Conservation (phyloP, 2,329 filamentous ascomycete genomes). For the Fusarium floridanum region DNA sequence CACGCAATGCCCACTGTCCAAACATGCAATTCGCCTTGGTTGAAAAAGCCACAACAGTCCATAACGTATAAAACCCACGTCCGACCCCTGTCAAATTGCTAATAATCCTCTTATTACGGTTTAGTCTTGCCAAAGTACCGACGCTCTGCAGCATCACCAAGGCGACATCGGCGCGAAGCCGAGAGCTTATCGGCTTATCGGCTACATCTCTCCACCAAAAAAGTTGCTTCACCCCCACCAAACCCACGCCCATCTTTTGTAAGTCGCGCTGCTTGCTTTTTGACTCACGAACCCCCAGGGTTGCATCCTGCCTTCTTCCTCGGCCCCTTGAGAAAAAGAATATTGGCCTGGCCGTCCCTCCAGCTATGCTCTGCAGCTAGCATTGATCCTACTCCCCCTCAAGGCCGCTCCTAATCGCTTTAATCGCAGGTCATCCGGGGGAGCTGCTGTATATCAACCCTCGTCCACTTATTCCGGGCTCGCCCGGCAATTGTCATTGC, state of each 20-base stretch:
- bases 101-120: background rate
- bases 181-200: conserved; percentile 47
- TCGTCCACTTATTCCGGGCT: conserved; percentile 22
- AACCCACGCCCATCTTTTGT: conserved; percentile 29
- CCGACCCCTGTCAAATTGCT: background rate
- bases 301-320: conserved; percentile 4
- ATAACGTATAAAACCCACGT: background rate
- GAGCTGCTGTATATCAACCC: conserved; percentile 22
- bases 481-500: conserved; percentile 22
- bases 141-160: conserved; percentile 18
- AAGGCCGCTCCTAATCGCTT: conserved; percentile 35
- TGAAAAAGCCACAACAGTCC: background rate
- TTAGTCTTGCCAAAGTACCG: conserved; percentile 7
- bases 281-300: conserved; percentile 31
- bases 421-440: conserved; percentile 38
- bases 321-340: background rate
- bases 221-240: conserved; percentile 30
- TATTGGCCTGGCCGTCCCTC: conserved; percentile 2
- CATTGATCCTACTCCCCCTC: conserved; percentile 24
- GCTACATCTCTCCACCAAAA: conserved; percentile 20
- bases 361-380: conserved; percentile 43
- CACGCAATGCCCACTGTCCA: background rate
- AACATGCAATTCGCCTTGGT: background rate
- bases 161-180: conserved; percentile 41
- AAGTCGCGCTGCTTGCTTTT: conserved; percentile 25